Conservation (phyloP, 164 flowering plant species). For the Nelumbo lutea region DNA sequence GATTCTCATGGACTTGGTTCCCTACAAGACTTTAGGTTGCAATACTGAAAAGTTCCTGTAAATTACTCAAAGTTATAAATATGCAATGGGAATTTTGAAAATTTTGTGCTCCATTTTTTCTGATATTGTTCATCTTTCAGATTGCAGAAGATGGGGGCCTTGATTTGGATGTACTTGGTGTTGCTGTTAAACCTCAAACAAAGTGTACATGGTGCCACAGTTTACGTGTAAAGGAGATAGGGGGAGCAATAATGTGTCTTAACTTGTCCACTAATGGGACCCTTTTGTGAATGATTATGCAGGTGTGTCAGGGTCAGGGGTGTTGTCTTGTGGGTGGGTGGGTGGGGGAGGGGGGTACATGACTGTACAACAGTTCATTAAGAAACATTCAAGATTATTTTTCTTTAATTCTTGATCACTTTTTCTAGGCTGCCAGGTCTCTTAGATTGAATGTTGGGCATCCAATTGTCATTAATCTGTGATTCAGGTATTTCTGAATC, state of each 20-base stretch:
- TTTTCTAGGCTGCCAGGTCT: neutral
- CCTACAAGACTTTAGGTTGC: constrained; percentile 67
- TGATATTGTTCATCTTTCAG: constrained; percentile 28
- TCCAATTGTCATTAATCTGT: too few relatives aligned
- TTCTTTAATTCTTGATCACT: neutral
- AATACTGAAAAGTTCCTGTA: constrained; percentile 79
- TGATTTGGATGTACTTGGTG: constrained; percentile 56
- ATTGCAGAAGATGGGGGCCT: constrained; percentile 81
- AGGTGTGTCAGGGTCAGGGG: neutral
- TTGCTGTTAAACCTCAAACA: constrained; percentile 59
- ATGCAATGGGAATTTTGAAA: neutral
- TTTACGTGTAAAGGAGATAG: constrained; percentile 73
- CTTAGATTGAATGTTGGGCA: too few relatives aligned
- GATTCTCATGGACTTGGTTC: constrained; percentile 67
- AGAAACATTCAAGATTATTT: too few relatives aligned
- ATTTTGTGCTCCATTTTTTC: neutral
- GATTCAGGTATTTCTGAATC: too few relatives aligned
- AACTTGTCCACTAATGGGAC: neutral
- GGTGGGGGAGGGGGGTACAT: neutral
- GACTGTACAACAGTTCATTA: too few relatives aligned
- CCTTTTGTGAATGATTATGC: neutral
- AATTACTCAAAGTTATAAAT: constrained; percentile 13
- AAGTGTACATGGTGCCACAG: constrained; percentile 88
- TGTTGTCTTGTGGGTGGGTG: neutral
- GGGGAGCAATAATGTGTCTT: constrained; percentile 41